A percentile compares a stretch with the other conserved stretches of the same genome.
These are phyloP conservation scores for Jamesozyma spencerorum DNA, from an alignment of 805 yeast genomes.

Conservation along the genomic window DNA sequence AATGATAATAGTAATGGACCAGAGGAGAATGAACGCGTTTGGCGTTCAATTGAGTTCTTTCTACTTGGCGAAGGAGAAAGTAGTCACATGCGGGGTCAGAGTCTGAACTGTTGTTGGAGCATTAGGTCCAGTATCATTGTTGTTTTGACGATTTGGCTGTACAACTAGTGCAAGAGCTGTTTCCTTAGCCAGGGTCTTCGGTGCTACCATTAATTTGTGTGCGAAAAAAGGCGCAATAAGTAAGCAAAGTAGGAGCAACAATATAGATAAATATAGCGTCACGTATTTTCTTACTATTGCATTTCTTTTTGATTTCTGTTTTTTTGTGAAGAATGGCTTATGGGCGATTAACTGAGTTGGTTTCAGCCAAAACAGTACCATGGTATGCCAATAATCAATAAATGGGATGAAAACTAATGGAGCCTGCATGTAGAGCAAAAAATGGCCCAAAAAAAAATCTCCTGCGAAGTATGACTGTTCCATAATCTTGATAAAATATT, in stretches of 20 bases:
- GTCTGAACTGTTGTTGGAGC: conserved; percentile 42
- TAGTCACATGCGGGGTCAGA: conserved; percentile 30
- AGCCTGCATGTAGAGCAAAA: conserved; percentile 46
- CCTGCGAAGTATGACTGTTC: conserved; percentile 63
- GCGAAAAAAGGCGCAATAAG: conserved; percentile 43
- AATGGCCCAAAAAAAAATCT: conserved; percentile 53
- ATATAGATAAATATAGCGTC: conserved; percentile 35
- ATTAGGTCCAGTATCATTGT: conserved; percentile 55
- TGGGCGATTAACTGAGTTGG: conserved; percentile 37
- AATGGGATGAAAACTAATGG: conserved; percentile 57
- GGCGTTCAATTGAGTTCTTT: neutral
- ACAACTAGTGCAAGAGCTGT: conserved; percentile 34
- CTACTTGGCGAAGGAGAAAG: conserved; percentile 24
- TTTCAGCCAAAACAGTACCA: conserved; percentile 57
- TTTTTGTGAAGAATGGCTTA: conserved; percentile 32
- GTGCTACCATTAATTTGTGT: conserved; percentile 21
- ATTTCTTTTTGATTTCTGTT: conserved; percentile 34
- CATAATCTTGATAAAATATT: conserved; percentile 49
- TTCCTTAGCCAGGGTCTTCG: conserved; percentile 15
- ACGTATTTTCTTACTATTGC: conserved; percentile 38
- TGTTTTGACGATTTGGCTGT: conserved; percentile 52
- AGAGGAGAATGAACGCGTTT: neutral
- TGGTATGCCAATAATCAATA: conserved; percentile 57
- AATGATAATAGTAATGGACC: too few species aligned
- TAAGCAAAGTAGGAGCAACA: conserved; percentile 33